Conservation (phyloP, 208 protist species). For the Acanthamoeba sp. region DNA sequence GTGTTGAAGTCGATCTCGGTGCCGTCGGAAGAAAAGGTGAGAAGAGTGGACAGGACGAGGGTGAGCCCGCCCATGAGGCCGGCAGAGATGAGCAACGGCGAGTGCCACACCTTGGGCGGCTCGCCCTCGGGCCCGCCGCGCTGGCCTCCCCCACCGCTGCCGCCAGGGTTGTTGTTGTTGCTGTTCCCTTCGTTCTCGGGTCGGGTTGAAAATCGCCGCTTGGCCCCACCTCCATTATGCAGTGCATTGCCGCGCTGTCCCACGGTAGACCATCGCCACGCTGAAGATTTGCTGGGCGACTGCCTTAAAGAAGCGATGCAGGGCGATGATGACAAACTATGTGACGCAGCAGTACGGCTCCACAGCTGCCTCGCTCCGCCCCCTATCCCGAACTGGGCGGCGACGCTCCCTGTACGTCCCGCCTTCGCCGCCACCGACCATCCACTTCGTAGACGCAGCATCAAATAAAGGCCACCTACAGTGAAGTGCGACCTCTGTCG, state of each 20-base stretch:
- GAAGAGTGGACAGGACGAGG: neutral
- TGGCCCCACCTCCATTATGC: neutral
- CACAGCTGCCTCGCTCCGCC: too few relatives aligned
- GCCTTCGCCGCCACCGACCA: neutral
- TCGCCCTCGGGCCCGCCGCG: neutral
- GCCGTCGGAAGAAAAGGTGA: neutral
- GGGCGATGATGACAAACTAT: neutral
- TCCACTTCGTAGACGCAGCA: neutral
- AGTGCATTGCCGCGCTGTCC: neutral
- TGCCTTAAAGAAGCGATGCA: neutral
- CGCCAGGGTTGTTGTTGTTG: neutral
- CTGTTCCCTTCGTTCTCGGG: neutral
- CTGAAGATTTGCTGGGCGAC: neutral
- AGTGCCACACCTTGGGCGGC: slow-evolving; percentile 18
- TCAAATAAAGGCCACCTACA: neutral
- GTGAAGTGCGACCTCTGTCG: too few relatives aligned
- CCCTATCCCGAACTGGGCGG: too few relatives aligned
- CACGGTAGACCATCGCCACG: neutral
- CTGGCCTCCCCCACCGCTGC: neutral
- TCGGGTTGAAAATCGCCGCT: neutral
- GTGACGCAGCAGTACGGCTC: neutral
- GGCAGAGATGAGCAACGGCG: neutral
- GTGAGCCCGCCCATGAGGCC: neutral
- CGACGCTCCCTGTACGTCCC: too few relatives aligned
- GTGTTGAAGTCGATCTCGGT: slow-evolving; percentile 66